A percentile compares a stretch with the other conserved stretches of the same genome.
Conservation (phyloP, 768 basidiomycete species). For the Sporobolomyces roseus region DNA sequence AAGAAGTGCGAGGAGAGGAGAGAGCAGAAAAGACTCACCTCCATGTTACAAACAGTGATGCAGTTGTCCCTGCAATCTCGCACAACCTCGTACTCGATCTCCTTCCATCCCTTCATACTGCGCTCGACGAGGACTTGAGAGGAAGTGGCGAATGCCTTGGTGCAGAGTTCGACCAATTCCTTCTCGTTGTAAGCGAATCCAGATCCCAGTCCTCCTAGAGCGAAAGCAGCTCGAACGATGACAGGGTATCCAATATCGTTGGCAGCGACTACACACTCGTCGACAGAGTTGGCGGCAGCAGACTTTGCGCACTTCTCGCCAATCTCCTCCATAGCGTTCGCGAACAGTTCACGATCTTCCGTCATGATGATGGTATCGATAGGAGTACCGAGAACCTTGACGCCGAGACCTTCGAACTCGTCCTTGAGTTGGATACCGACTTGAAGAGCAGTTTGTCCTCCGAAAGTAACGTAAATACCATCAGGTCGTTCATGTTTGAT, state of each 20-base stretch:
- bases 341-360: constrained; percentile 92
- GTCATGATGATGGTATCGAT: constrained; percentile 96
- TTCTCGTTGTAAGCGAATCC: constrained; percentile 94
- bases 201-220: constrained; percentile 94
- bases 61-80: constrained; percentile 95
- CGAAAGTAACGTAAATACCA: constrained; percentile 97
- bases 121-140: constrained; percentile 97
- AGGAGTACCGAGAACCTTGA: constrained; percentile 90
- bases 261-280: constrained; percentile 81
- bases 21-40: constrained; percentile 30
- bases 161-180: constrained; percentile 88
- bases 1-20: not conserved
- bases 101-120: constrained; percentile 99
- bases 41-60: constrained; percentile 99
- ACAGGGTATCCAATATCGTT: constrained; percentile 85
- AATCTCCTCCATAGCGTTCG: constrained; percentile 87
- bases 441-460: constrained; percentile 93
- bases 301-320: constrained; percentile 93
- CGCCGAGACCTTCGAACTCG: constrained; percentile 83
- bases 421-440: constrained; percentile 98
- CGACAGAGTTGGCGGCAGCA: constrained; percentile 73
- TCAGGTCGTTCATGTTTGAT: constrained; percentile 99
- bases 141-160: constrained; percentile 80
- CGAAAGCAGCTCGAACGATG: constrained; percentile 93
- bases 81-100: constrained; percentile 98